Base-by-base conservation (phyloP, 768 basidiomycete genomes). In the Suillus occidentalis region DNA sequence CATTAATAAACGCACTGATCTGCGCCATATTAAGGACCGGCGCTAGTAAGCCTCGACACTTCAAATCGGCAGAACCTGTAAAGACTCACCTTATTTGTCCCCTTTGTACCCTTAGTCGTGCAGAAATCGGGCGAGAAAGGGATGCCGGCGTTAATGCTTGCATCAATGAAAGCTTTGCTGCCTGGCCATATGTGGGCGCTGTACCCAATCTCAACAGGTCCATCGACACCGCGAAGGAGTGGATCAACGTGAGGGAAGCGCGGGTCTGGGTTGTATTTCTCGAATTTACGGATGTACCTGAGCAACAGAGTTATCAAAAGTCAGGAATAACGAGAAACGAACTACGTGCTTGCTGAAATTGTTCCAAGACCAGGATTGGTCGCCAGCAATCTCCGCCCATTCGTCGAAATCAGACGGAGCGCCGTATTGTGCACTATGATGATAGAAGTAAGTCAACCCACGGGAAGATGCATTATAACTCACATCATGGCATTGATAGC, bases 261-360 rank as follows among this genome's bases (percentile, higher is more conserved):
- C 0, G 82, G 75, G 65, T 87, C 79, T 4, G 85, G 84, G 49
- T 76, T 76, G 68, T 81, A 90, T 20, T 76, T 80, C 72, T 92
- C 89, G 52, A 91, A 89, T 72, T 89, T 91, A 42, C 72, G 80
- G 70, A 91, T 87, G 68, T 89, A 91, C n/a, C 89, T 90, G 59
- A 5, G 40, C 18, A 13, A 43, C 50, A 20, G n/a, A 42, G 36
- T 66, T 12, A 60, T 63, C 13, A 61, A 49, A 28, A 31, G n/a
- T 42, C 45, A 13, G 45, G 36, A 31, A 6, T n/a, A 53, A 18
- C 8, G 5, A 42, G 14, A 20, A 45, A n/a, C 22, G 16, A 9
- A 37, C 12, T 10, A 63, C 77, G 45, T 67, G 86, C 89, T 75
- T 71, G 64, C 79, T 76, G 67, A 91, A 80, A 42, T 84, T 81